Percentiles rank a stretch among this genome's conserved stretches.
These are phyloP conservation scores for Talaromyces rugulosus DNA, from an alignment of 2,329 filamentous ascomycete genomes.

Conservation along the genomic window DNA sequence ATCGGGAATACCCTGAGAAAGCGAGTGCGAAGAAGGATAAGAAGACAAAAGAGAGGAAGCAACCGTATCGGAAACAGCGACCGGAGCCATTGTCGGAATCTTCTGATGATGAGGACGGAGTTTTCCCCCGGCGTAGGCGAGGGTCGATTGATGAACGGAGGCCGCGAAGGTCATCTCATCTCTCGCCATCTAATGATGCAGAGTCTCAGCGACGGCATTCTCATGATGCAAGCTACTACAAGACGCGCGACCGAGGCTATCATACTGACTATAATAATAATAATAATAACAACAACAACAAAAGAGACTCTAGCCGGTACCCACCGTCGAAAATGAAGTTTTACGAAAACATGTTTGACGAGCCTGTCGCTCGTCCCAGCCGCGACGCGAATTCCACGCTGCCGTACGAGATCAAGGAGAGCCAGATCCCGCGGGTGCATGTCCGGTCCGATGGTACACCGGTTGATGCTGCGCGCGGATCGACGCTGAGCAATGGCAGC, in stretches of 20 bases:
- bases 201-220: constrained; percentile 30
- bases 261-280: background rate
- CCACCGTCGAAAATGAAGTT: constrained; percentile 20
- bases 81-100: constrained; percentile 19
- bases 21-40: constrained; percentile 1
- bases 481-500: constrained; percentile 18
- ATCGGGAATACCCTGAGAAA: constrained; percentile 12
- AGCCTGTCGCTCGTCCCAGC: background rate
- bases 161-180: constrained; percentile 17
- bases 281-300: background rate
- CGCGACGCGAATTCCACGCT: background rate
- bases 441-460: constrained; percentile 21
- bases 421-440: constrained; percentile 16
- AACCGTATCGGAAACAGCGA: background rate
- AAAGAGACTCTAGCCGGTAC: background rate
- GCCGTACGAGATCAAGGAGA: constrained; percentile 10
- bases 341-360: constrained; percentile 22
- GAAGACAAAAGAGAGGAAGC: background rate
- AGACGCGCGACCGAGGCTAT: background rate
- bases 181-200: constrained; percentile 23
- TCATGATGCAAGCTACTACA: constrained; percentile 23
- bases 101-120: constrained; percentile 20
- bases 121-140: constrained; percentile 12
- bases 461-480: constrained; percentile 21
- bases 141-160: constrained; percentile 14